These are phyloP conservation scores for Trypanosomatidae sp. DNA, from an alignment of 208 protist genomes.

Conservation along the genomic window DNA sequence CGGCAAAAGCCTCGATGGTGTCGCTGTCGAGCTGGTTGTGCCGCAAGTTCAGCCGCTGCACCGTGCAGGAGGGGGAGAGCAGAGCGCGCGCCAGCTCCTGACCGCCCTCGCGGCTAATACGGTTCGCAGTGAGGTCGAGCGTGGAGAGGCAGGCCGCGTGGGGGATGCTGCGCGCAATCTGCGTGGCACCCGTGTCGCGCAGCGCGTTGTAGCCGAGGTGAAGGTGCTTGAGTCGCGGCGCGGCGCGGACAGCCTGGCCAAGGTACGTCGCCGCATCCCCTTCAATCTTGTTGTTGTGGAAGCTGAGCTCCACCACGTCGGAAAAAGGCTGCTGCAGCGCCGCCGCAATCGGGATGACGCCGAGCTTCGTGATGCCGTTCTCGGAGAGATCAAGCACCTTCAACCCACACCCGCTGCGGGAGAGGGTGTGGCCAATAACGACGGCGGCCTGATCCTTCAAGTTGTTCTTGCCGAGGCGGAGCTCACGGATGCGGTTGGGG, in stretches of 20 bases:
- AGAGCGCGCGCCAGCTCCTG: slow-evolving; percentile 60
- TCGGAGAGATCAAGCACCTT: slow-evolving; percentile 89
- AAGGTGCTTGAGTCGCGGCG: slow-evolving; percentile 75
- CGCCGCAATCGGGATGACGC: slow-evolving; percentile 73
- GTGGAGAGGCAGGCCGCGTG: slow-evolving; percentile 55
- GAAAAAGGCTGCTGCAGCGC: slow-evolving; percentile 58
- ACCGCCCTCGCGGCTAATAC: slow-evolving; percentile 73
- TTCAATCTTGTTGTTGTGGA: slow-evolving; percentile 91
- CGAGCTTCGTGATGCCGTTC: slow-evolving; percentile 82
- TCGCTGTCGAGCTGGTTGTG: slow-evolving; percentile 84
- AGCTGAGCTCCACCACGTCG: slow-evolving; percentile 83
- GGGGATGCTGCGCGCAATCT: slow-evolving; percentile 66
- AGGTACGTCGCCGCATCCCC: slow-evolving; percentile 67
- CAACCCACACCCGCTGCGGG: slow-evolving; percentile 68
- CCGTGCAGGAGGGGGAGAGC: slow-evolving; percentile 45
- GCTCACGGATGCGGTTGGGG: slow-evolving; percentile 72
- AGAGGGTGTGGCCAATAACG: slow-evolving; percentile 75
- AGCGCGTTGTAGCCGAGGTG: slow-evolving; percentile 91
- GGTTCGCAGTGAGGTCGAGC: slow-evolving; percentile 87
- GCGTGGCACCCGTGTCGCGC: slow-evolving; percentile 68
- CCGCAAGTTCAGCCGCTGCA: slow-evolving; percentile 86
- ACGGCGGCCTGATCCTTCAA: slow-evolving; percentile 83
- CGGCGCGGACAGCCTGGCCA: slow-evolving; percentile 48
- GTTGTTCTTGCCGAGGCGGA: slow-evolving; percentile 84
- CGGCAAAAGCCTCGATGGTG: slow-evolving; percentile 58